A percentile compares a stretch with the other conserved stretches of the same genome.
Evolutionary conservation across 2,329 filamentous ascomycete genomes (phyloP).

Genomic region (Paraphaeosphaeria minitans): DNA sequence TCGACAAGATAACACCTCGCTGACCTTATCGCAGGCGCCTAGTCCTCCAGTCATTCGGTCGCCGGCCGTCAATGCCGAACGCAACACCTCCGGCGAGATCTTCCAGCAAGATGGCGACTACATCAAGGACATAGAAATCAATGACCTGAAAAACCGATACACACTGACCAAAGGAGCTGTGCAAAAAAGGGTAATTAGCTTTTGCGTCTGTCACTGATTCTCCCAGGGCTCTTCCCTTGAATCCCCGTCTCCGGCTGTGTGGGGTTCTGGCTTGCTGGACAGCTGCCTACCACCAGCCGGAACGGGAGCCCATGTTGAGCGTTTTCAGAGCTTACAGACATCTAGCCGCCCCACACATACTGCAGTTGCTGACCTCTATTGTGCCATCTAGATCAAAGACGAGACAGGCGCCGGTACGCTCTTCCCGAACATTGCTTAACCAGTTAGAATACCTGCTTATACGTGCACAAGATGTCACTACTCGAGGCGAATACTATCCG

Average conservation of each 20-base stretch:
- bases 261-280: conserved; percentile 34
- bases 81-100: conserved; percentile 72
- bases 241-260: conserved; percentile 22
- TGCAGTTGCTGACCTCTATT: conserved; percentile 91
- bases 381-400: conserved; percentile 98
- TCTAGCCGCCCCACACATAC: conserved; percentile 59
- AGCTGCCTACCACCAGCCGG: conserved; percentile 58
- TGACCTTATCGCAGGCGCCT: conserved; percentile 44
- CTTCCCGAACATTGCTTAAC: conserved; percentile 71
- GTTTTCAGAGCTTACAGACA: conserved; percentile 54
- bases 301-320: conserved; percentile 36
- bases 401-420: conserved; percentile 99
- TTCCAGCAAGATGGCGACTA: conserved; percentile 97
- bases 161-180: conserved; percentile 95
- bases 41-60: conserved; percentile 61
- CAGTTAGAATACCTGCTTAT: conserved; percentile 65
- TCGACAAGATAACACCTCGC: not conserved
- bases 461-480: conserved; percentile 90
- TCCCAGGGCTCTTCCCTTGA: conserved; percentile 52
- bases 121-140: conserved; percentile 99
- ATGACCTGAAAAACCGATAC: conserved; percentile 95
- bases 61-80: conserved; percentile 54
- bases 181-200: conserved; percentile 98
- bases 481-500: conserved; percentile 92
- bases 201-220: conserved; percentile 72